Evolutionary conservation across 768 basidiomycete species (phyloP).

Genomic region (Holtermanniella nyarrowii): DNA sequence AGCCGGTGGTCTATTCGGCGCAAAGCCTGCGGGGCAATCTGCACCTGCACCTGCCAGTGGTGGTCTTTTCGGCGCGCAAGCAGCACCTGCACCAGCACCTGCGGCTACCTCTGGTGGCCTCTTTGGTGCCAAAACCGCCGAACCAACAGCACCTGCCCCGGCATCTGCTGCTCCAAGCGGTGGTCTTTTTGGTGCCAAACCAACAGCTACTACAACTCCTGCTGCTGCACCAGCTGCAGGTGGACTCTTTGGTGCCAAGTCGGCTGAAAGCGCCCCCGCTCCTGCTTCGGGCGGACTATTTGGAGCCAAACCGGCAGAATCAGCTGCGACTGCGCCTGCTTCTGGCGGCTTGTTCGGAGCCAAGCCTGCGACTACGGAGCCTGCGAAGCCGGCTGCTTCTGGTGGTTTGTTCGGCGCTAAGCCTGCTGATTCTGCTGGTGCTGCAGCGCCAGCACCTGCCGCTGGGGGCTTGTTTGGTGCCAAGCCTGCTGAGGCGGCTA

Average conservation of each 20-base stretch:
- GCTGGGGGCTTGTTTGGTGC: conserved; percentile 20
- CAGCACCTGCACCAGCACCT: background rate
- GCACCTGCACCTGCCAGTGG: conserved; percentile 12
- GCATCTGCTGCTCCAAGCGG: conserved; percentile 7
- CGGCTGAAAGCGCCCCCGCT: conserved; percentile 8
- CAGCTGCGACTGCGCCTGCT: conserved; percentile 11
- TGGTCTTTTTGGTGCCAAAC: conserved; percentile 18
- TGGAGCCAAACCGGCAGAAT: conserved; percentile 1
- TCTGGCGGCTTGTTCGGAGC: conserved; percentile 10
- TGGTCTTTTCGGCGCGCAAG: conserved; percentile 6
- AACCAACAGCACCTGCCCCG: conserved; percentile 1
- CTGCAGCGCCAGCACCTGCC: conserved; percentile 4
- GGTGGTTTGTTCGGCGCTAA: background rate
- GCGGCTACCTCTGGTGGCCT: conserved; percentile 4
- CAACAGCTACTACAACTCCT: conserved; percentile 7
- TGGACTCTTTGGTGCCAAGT: conserved; percentile 19
- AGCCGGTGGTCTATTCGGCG: conserved; percentile 21
- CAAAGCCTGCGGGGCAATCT: conserved; percentile 9
- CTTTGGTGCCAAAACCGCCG: conserved; percentile 19
- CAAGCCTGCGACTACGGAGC: conserved; percentile 3
- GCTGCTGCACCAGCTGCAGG: conserved; percentile 5
- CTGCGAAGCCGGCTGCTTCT: conserved; percentile 3
- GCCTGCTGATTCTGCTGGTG: background rate
- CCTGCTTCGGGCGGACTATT: conserved; percentile 17
- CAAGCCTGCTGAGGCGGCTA: conserved; percentile 17